phyloP scores from a whole-genome alignment of 2,329 filamentous ascomycete species.

The Aquanectria penicillioides region DNA sequence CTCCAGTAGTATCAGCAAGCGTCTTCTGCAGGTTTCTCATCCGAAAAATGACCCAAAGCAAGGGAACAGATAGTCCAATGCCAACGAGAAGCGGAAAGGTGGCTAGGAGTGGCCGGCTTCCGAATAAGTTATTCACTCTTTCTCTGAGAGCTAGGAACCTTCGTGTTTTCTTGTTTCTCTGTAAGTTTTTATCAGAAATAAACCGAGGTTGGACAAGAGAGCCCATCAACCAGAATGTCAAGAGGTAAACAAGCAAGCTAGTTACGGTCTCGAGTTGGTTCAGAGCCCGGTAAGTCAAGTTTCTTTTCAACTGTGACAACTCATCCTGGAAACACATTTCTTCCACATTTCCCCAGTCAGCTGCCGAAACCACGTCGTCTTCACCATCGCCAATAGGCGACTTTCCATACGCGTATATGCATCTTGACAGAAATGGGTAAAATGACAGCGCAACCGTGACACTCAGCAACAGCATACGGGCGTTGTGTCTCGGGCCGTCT shows the following conservation, averaged over 20 bases:
- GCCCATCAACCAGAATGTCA: conserved; percentile 28
- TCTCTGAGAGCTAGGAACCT: background rate
- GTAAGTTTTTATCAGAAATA: background rate
- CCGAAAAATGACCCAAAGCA: conserved; percentile 23
- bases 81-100: conserved; percentile 16
- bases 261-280: conserved; percentile 16
- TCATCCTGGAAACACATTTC: conserved; percentile 21
- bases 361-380: conserved; percentile 8
- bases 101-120: background rate
- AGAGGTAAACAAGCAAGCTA: conserved; percentile 15
- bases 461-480: conserved; percentile 21
- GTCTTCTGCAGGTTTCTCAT: conserved; percentile 22
- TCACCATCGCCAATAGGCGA: conserved; percentile 24
- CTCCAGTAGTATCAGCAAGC: background rate
- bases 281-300: no score
- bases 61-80: conserved; percentile 7
- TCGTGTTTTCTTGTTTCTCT: background rate
- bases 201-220: conserved; percentile 15
- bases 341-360: conserved; percentile 18
- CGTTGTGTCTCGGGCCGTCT: conserved; percentile 16
- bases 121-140: conserved; percentile 9
- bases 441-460: conserved; percentile 29
- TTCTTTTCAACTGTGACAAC: no score
- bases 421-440: conserved; percentile 39
- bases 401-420: conserved; percentile 31